Percentiles rank a stretch among this genome's conserved stretches.
phyloP scores from a whole-genome alignment of 768 basidiomycete species.

The Russula brevipes region DNA sequence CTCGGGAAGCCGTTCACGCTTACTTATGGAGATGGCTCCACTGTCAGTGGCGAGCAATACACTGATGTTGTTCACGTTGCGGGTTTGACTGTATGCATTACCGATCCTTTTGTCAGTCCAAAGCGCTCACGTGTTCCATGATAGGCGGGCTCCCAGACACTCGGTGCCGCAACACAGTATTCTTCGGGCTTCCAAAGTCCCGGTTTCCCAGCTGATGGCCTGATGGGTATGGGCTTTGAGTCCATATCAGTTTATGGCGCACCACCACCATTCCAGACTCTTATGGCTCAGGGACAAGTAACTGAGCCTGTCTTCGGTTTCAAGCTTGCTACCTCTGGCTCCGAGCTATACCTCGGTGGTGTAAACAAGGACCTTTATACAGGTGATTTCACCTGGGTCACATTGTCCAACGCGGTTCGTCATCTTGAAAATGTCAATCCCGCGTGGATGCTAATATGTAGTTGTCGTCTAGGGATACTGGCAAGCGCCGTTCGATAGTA shows the following conservation, averaged over 20 bases:
- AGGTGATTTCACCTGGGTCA: conserved; percentile 7
- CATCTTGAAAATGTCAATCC: background rate
- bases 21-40: conserved; percentile 38
- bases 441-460: background rate
- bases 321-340: conserved; percentile 38
- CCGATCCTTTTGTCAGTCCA: background rate
- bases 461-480: conserved; percentile 18
- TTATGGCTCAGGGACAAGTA: conserved; percentile 35
- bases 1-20: conserved; percentile 31
- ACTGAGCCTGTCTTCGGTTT: conserved; percentile 42
- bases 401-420: conserved; percentile 2
- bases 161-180: conserved; percentile 43
- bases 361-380: background rate
- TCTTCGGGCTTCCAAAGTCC: conserved; percentile 31
- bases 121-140: background rate
- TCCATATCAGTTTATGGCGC: conserved; percentile 27
- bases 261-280: conserved; percentile 36
- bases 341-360: conserved; percentile 17
- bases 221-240: conserved; percentile 40
- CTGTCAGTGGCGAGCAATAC: conserved; percentile 39
- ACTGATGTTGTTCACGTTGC: conserved; percentile 40
- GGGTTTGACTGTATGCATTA: conserved; percentile 26
- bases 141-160: conserved; percentile 34
- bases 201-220: conserved; percentile 37
- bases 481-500: conserved; percentile 19